phyloP scores from a whole-genome alignment of 2,329 filamentous ascomycete species.

The Fusarium sp. region DNA sequence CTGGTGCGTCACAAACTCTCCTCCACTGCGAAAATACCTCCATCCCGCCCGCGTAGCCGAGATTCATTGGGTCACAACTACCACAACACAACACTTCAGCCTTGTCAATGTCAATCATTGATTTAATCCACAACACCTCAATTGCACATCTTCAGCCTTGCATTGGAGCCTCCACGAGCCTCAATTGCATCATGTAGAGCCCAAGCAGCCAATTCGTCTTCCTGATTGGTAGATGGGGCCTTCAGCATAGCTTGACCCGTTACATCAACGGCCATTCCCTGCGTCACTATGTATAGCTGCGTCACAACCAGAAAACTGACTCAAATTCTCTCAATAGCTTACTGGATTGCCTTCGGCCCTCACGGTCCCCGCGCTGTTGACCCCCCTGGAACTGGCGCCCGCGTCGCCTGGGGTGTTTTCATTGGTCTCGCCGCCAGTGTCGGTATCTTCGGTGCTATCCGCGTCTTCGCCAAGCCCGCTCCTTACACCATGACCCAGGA shows the following conservation, averaged over 20 bases:
- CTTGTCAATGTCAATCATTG: constrained; percentile 10
- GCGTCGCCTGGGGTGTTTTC: constrained; percentile 78
- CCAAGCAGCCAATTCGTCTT: constrained; percentile 33
- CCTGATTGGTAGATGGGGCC: constrained; percentile 36
- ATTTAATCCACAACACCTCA: constrained; percentile 25
- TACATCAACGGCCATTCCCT: constrained; percentile 28
- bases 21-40: constrained; percentile 50
- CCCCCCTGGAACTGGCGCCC: constrained; percentile 86
- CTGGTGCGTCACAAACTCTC: constrained; percentile 75
- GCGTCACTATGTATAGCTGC: constrained; percentile 15
- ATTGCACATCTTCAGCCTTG: constrained; percentile 35
- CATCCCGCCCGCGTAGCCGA: constrained; percentile 43
- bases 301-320: constrained; percentile 49
- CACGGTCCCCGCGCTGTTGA: constrained; percentile 89
- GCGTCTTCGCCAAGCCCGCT: constrained; percentile 75
- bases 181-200: constrained; percentile 45
- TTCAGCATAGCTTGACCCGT: constrained; percentile 26
- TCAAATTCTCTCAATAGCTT: constrained; percentile 72
- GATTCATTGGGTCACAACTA: constrained; percentile 17
- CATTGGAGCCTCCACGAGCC: constrained; percentile 22
- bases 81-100: constrained; percentile 19
- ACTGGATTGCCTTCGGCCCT: constrained; percentile 98
- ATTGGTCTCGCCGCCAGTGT: constrained; percentile 75
- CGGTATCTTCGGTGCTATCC: constrained; percentile 77
- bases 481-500: constrained; percentile 95